Conservation (phyloP, 306 rosid genomes). For the Cercis canadensis region DNA sequence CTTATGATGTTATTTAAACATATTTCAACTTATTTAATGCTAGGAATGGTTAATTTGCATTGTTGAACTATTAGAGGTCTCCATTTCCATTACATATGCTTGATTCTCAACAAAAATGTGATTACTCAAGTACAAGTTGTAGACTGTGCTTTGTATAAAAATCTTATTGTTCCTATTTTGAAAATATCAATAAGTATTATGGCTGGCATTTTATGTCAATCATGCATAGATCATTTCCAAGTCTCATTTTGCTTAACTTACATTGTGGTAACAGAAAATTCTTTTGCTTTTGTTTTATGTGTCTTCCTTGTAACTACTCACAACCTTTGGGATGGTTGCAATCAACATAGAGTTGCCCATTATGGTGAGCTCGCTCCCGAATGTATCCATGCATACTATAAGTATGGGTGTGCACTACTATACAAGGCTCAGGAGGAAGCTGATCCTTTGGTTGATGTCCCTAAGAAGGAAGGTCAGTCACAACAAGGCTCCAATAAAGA, state of each 20-base stretch:
- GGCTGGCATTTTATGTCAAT: constrained; percentile 26
- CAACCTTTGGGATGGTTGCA: constrained; percentile 27
- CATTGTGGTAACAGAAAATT: not conserved
- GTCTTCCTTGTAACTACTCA: not conserved
- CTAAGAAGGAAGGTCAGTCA: constrained; percentile 74
- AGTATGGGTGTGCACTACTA: constrained; percentile 84
- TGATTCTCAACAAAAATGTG: not conserved
- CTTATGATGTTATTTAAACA: not conserved
- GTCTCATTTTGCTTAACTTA: not conserved
- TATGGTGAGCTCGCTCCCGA: constrained; percentile 92
- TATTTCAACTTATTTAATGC: not conserved
- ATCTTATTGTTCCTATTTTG: not conserved
- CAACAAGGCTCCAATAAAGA: constrained; percentile 61
- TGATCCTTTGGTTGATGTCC: constrained; percentile 85
- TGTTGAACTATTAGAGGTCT: not conserved
- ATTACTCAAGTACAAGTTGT: not conserved
- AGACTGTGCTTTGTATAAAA: not conserved
- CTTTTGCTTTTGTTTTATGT: not conserved
- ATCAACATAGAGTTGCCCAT: constrained; percentile 67
- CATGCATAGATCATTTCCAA: not conserved
- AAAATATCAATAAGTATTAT: not conserved
- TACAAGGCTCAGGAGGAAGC: constrained; percentile 97
- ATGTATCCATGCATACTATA: constrained; percentile 82
- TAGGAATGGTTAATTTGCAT: constrained; percentile 21
- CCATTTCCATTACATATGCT: not conserved